A percentile compares a stretch with the other conserved stretches of the same genome.
Conservation (phyloP, 2,329 filamentous ascomycete species). For the Phyllosticta citrichinensis region DNA sequence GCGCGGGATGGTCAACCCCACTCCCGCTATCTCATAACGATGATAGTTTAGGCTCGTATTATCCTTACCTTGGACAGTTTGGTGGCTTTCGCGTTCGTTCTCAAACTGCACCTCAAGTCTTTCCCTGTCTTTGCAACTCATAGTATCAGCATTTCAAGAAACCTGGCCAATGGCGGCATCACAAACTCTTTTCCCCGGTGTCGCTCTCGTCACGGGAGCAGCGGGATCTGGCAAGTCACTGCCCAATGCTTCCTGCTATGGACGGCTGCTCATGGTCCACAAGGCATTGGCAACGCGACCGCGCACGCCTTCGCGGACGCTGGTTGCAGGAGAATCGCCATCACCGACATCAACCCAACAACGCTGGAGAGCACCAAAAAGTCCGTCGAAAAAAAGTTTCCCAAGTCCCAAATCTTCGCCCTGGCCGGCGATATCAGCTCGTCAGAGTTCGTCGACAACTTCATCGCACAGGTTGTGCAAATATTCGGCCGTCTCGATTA, state of each 20-base stretch:
- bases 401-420: slow-evolving; percentile 24
- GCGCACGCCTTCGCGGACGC: slow-evolving; percentile 41
- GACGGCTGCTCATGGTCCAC: slow-evolving; percentile 1
- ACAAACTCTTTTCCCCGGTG: slow-evolving; percentile 16
- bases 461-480: slow-evolving; percentile 24
- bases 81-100: not conserved
- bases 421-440: slow-evolving; percentile 40
- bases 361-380: slow-evolving; percentile 31
- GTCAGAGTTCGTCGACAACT: slow-evolving; percentile 33
- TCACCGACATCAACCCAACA: slow-evolving; percentile 42
- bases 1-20: not conserved
- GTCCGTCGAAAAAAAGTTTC: slow-evolving; percentile 25
- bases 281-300: slow-evolving; percentile 48
- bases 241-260: not conserved
- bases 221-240: slow-evolving; percentile 22
- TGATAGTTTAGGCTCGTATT: not conserved
- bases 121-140: not conserved
- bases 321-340: slow-evolving; percentile 42
- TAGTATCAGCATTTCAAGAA: not conserved
- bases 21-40: not conserved
- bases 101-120: not conserved
- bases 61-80: not conserved
- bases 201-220: slow-evolving; percentile 25
- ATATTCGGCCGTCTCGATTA: slow-evolving; percentile 44
- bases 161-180: not conserved